Percentiles rank a stretch among this genome's conserved stretches.
phyloP scores from a whole-genome alignment of 164 flowering plant genomes.

The Stephania yunnanensis region DNA sequence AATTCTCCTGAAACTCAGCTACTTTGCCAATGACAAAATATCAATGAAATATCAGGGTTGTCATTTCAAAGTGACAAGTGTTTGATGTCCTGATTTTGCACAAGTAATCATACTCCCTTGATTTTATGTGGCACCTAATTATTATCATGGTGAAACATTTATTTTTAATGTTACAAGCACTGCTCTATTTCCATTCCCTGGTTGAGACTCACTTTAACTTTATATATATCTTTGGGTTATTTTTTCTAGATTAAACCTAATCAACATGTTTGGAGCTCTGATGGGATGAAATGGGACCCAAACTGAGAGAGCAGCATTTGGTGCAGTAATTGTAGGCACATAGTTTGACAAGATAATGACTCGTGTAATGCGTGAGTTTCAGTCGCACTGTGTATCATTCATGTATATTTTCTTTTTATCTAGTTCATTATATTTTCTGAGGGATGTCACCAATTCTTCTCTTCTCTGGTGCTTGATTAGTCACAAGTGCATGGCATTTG shows the following conservation, averaged over 20 bases:
- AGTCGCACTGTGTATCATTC: not conserved
- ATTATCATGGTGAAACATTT: not conserved
- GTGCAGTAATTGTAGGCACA: not conserved
- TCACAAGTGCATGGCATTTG: not conserved
- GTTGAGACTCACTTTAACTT: not conserved
- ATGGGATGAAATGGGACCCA: not conserved
- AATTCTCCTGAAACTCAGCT: not conserved
- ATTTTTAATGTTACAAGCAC: not conserved
- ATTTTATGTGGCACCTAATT: not conserved
- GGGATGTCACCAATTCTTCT: not conserved
- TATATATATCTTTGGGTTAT: not conserved
- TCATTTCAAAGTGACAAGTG: not conserved
- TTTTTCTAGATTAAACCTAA: not conserved
- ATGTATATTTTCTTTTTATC: not conserved
- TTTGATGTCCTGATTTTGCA: not conserved
- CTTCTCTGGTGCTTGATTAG: not conserved
- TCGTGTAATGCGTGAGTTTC: not conserved
- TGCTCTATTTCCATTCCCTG: not conserved
- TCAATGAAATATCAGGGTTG: too few relatives aligned
- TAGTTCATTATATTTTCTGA: not conserved
- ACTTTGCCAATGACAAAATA: too few relatives aligned
- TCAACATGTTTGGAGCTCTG: slow-evolving; percentile 1
- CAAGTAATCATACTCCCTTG: not conserved
- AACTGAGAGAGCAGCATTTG: not conserved
- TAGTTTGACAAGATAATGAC: not conserved